Conservation (phyloP, 805 yeast genomes). For the Candida maesae region DNA sequence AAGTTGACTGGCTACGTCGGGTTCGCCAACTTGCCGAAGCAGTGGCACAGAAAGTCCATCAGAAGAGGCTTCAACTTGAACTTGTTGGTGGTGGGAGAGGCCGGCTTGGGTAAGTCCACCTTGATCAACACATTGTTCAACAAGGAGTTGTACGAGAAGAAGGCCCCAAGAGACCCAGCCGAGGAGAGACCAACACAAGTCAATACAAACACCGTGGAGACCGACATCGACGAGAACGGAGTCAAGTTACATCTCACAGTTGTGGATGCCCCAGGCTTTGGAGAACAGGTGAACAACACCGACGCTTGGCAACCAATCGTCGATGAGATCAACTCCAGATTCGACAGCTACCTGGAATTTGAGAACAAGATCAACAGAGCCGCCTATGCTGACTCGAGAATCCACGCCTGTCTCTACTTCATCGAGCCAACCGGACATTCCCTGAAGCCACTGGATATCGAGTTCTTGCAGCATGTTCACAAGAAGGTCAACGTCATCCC, state of each 20-base stretch:
- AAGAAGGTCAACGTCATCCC: conserved; percentile 93
- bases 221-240: conserved; percentile 89
- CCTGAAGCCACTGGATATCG: conserved; percentile 82
- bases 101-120: conserved; percentile 91
- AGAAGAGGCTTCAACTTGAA: conserved; percentile 88
- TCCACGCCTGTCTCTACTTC: conserved; percentile 91
- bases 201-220: conserved; percentile 53
- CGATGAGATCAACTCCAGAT: conserved; percentile 82
- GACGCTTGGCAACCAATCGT: conserved; percentile 88
- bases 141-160: conserved; percentile 49
- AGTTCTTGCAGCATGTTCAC: conserved; percentile 82
- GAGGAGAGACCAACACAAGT: conserved; percentile 45
- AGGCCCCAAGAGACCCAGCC: conserved; percentile 37
- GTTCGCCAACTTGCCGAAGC: conserved; percentile 95
- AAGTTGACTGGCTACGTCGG: conserved; percentile 93
- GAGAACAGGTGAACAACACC: conserved; percentile 78
- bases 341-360: conserved; percentile 82
- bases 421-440: conserved; percentile 97
- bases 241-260: conserved; percentile 82
- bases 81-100: conserved; percentile 85
- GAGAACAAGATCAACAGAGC: conserved; percentile 82
- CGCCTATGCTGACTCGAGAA: conserved; percentile 69
- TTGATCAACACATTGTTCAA: conserved; percentile 87
- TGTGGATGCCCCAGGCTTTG: conserved; percentile 91
- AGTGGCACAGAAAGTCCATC: conserved; percentile 94